Evolutionary conservation across 164 flowering plant genomes (phyloP).

Genomic region (Magnolia sinica): DNA sequence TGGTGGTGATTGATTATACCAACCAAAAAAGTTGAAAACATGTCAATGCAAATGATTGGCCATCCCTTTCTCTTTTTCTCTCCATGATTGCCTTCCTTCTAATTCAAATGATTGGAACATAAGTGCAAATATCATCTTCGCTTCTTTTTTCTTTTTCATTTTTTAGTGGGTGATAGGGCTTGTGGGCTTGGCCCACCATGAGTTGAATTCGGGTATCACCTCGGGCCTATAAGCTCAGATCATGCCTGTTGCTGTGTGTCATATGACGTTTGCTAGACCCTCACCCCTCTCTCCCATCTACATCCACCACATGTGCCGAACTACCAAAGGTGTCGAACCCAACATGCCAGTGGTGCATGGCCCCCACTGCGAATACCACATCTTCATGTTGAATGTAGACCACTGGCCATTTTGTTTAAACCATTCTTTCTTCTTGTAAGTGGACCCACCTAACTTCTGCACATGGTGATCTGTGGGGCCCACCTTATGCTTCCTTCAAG

Average conservation of each 20-base stretch:
- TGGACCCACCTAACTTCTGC: no score
- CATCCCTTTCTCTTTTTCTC: neutral
- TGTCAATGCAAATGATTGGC: constrained; percentile 7
- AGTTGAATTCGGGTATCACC: neutral
- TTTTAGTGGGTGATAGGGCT: neutral
- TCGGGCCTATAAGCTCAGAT: neutral
- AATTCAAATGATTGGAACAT: neutral
- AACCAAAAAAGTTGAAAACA: neutral
- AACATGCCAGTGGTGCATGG: neutral
- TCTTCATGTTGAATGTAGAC: no score
- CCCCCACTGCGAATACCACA: neutral
- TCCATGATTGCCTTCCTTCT: neutral
- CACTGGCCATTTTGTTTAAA: no score
- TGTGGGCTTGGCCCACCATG: neutral
- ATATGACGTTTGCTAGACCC: neutral
- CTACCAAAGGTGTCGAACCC: neutral
- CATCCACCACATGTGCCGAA: neutral
- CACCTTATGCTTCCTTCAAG: no score
- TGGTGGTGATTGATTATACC: neutral
- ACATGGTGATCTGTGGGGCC: no score
- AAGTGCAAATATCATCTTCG: neutral
- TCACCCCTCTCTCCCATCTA: neutral
- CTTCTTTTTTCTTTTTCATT: neutral
- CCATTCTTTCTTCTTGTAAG: no score
- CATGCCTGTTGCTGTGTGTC: neutral